Conservation (phyloP, 352 stramenopile genomes). For the Pythium phragmiticola region DNA sequence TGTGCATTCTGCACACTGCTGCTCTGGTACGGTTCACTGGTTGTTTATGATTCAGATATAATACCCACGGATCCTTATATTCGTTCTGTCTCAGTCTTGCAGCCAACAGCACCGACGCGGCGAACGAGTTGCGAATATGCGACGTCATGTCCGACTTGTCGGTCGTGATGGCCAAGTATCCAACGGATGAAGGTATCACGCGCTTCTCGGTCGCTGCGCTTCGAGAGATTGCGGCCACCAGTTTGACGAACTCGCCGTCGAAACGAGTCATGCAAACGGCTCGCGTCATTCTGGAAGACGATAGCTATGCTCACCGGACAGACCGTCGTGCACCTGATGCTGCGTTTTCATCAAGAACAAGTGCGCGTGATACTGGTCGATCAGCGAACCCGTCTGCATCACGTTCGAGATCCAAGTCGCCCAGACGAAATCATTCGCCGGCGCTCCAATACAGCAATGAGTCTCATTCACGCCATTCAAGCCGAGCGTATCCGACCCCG, state of each 20-base stretch:
- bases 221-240: conserved; percentile 57
- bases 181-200: conserved; percentile 69
- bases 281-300: conserved; percentile 62
- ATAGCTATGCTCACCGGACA: conserved; percentile 17
- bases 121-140: conserved; percentile 41
- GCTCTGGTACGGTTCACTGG: conserved; percentile 41
- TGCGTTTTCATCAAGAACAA: conserved; percentile 2
- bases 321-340: conserved; percentile 7
- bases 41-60: neutral
- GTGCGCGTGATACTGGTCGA: neutral
- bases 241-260: conserved; percentile 54
- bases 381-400: conserved; percentile 6
- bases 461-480: neutral
- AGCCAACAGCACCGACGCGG: conserved; percentile 42
- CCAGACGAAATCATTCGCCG: conserved; percentile 13
- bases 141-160: conserved; percentile 67
- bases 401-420: conserved; percentile 33
- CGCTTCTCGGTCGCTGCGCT: conserved; percentile 58
- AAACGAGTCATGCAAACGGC: conserved; percentile 63
- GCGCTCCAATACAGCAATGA: neutral
- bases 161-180: conserved; percentile 73
- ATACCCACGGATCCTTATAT: neutral
- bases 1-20: conserved; percentile 62
- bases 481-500: conserved; percentile 25
- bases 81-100: conserved; percentile 35